phyloP scores from a whole-genome alignment of 2,329 filamentous ascomycete species.

The Calonectria naviculata region DNA sequence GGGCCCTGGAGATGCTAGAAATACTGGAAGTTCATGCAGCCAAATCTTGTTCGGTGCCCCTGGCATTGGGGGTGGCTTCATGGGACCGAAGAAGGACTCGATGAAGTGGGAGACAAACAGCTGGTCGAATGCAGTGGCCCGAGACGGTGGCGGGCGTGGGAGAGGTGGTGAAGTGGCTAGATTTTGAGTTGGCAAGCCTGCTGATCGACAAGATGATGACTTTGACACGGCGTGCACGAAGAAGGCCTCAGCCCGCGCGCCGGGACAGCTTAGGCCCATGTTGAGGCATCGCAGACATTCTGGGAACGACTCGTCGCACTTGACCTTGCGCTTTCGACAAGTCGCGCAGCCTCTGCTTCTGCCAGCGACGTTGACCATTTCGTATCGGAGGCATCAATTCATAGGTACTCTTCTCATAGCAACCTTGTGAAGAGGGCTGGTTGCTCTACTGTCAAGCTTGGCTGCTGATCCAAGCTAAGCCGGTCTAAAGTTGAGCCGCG shows the following conservation, averaged over 20 bases:
- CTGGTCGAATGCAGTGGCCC: constrained; percentile 18
- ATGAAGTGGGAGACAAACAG: constrained; percentile 21
- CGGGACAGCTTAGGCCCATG: constrained; percentile 19
- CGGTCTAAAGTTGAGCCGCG: neutral
- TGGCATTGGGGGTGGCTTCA: constrained; percentile 8
- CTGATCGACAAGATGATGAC: neutral
- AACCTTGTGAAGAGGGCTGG: neutral
- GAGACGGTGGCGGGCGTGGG: constrained; percentile 7
- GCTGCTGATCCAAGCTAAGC: neutral
- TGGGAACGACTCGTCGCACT: constrained; percentile 18
- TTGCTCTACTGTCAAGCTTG: neutral
- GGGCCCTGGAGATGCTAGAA: neutral
- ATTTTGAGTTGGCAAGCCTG: neutral
- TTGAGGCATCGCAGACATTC: constrained; percentile 19
- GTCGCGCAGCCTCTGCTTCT: constrained; percentile 24
- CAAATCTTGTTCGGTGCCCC: constrained; percentile 11
- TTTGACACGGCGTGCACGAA: constrained; percentile 15
- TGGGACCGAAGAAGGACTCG: constrained; percentile 23
- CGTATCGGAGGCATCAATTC: neutral
- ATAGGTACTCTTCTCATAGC: too few species aligned
- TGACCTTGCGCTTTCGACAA: constrained; percentile 22
- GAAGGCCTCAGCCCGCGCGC: constrained; percentile 14
- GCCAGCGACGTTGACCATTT: constrained; percentile 24
- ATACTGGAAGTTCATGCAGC: constrained; percentile 15
- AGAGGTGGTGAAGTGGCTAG: neutral